These are phyloP conservation scores for Sporisorium graminicola DNA, from an alignment of 1,284 basidiomycete genomes.

Conservation along the genomic window DNA sequence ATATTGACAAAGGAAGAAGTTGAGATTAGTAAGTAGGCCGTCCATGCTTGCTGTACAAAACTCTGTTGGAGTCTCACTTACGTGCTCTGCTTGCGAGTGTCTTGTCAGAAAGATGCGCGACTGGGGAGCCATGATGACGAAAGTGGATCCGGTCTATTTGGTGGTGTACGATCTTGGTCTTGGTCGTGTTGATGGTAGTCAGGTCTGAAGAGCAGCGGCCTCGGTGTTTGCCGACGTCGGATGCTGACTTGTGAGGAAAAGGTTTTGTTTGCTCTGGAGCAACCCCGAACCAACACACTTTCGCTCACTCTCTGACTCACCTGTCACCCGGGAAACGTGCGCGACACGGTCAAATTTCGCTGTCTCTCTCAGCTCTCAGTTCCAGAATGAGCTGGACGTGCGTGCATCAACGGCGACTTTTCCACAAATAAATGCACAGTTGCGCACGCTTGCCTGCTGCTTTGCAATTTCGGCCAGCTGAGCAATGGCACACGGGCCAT, in stretches of 20 bases:
- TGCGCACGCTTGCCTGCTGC: conserved; percentile 4
- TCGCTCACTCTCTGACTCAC: not conserved
- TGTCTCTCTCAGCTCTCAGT: too few species aligned
- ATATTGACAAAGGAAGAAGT: not conserved
- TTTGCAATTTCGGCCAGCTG: conserved; percentile 12
- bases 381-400: too few species aligned
- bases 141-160: not conserved
- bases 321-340: conserved; percentile 2
- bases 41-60: not conserved
- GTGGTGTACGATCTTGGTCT: not conserved
- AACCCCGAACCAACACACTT: too few species aligned
- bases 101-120: conserved; percentile 59
- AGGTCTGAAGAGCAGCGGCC: not conserved
- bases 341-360: not conserved
- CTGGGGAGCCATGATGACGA: conserved; percentile 41
- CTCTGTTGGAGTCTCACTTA: conserved; percentile 27
- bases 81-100: conserved; percentile 64
- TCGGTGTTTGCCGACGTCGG: not conserved
- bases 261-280: not conserved
- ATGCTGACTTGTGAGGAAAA: not conserved
- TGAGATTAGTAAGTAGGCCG: not conserved
- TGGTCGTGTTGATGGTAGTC: not conserved
- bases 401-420: conserved; percentile 34
- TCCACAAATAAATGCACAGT: conserved; percentile 7
- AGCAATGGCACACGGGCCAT: conserved; percentile 23